Base-by-base conservation (phyloP, 2,329 filamentous ascomycete genomes). In the Colletotrichum gigasporum region DNA sequence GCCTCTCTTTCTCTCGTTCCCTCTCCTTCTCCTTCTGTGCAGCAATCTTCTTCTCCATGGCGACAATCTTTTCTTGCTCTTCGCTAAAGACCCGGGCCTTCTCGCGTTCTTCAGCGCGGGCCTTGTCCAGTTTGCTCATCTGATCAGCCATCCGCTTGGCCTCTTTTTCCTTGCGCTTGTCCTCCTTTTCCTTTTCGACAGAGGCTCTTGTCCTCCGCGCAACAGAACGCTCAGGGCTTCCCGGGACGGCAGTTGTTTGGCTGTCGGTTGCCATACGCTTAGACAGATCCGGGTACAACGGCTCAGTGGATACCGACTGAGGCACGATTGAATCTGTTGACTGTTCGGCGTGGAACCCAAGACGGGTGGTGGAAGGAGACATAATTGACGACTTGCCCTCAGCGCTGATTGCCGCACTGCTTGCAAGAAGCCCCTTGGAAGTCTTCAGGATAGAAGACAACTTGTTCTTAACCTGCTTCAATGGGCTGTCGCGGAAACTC, bases 401-500 rank as follows among this genome's bases (percentile, higher is more conserved):
- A 0, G 87, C 87, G 69, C 87, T 90, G 35, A 87, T 78, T 14
- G 84, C 86, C 3, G 87, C 87, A 69, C 87, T 95, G 69, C 91
- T 96, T 16, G 91, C 93, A 67, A 97, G 90, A 50, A 97, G 86
- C 12, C 91, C 92, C 75, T 92, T 95, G 4, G 94, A 96, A 58
- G 90, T 92, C 77, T 94, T 94, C 70, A 97, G 83, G 64, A 97
- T 94, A 9, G 94, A 97, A 47, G 95, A 96, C 48, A 98, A 83
- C 74, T 94, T 96, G 72, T 92, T 93, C 80, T 97, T 98, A 26
- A 96, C 94, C 53, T 96, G 93, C 76, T 94, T 97, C 63, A 97
- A 78, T 5, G 93, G 93, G 63, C 91, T 95, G 69, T 96, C 94
- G 7, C 84, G 82, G 70, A 87, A 82, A 50, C 74, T 80, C 57